A percentile compares a stretch with the other conserved stretches of the same genome.
phyloP scores from a whole-genome alignment of 345 rosid species.

The Odontarrhena argentea region DNA sequence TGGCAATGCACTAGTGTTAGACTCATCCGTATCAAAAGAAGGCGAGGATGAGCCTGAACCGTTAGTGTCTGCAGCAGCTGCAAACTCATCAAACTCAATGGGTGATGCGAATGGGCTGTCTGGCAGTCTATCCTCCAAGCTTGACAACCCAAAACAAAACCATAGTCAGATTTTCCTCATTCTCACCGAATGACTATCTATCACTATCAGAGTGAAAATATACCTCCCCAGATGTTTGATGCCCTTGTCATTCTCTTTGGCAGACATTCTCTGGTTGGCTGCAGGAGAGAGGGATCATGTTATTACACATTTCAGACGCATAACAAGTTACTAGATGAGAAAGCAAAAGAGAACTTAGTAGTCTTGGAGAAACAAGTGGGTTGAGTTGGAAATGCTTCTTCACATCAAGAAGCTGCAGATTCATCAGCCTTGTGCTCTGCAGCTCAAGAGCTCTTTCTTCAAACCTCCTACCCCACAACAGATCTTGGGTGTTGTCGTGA shows the following conservation, averaged over 20 bases:
- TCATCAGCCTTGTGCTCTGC: slow-evolving; percentile 66
- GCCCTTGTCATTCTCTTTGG: slow-evolving; percentile 13
- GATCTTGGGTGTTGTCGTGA: slow-evolving; percentile 52
- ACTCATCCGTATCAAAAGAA: slow-evolving; percentile 39
- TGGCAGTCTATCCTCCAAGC: slow-evolving; percentile 33
- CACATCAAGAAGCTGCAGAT: slow-evolving; percentile 67
- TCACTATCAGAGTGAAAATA: neutral
- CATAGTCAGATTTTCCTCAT: neutral
- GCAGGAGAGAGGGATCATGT: slow-evolving; percentile 4
- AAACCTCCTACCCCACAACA: slow-evolving; percentile 67
- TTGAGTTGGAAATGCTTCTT: slow-evolving; percentile 63
- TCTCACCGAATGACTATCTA: neutral
- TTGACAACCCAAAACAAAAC: neutral
- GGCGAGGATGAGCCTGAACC: slow-evolving; percentile 34
- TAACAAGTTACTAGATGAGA: neutral
- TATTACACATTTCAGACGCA: neutral
- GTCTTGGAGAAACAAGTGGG: slow-evolving; percentile 38
- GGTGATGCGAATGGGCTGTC: slow-evolving; percentile 37
- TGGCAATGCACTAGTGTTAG: slow-evolving; percentile 30
- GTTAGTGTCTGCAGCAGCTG: slow-evolving; percentile 18
- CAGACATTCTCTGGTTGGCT: slow-evolving; percentile 45
- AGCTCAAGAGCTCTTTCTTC: slow-evolving; percentile 69
- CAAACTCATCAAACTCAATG: slow-evolving; percentile 9
- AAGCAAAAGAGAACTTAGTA: slow-evolving; percentile 23
- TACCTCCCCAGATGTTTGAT: slow-evolving; percentile 27